Evolutionary conservation across 129 eudicot species (phyloP), one percentile per base, ranked within the genome.

Genomic region (Helianthus tuberosus): DNA sequence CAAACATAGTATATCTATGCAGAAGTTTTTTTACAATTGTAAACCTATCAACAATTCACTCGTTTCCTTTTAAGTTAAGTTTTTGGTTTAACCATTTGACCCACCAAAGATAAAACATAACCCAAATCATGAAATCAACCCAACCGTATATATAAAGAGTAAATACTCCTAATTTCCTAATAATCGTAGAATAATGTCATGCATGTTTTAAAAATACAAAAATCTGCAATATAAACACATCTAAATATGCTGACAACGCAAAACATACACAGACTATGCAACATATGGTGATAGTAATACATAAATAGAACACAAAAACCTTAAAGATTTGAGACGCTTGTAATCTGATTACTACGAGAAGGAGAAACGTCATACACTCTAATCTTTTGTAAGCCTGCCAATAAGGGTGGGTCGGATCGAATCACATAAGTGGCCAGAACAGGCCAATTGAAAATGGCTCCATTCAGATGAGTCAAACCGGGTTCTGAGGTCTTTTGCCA

Each of bases 401-500:
- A 43, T n/a, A 43, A 43, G 11, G 47, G 47, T 9, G 10, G 47
- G 10, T 43, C 47, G 2, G 10, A 5, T 43, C 47, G 11, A 43
- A 6, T 43, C 46, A 41, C 4, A 32, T 32, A 3, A 32, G 36
- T 32, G 36, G 4, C 36, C 4, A 32, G 36, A 3, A 32, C 4
- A 32, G 46, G 44, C 44, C 46, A 5, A 41, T 41, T 41, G 3
- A 41, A 41, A 41, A 41, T 1, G 9, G 2, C 9, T 5, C 47
- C 8, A 7, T 8, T 43, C 10, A 9, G 47, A 8, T 9, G 10
- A 43, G 10, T 43, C 47, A 43, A 43, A 43, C 4, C 47, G 4
- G 10, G 47, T 43, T 43, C 47, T 7, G 47, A 43, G 47, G 8
- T 58, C 75, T 64, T 74, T 74, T 81, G 66, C 96, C 94, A 84